These are phyloP conservation scores for Telopea speciosissima DNA, from an alignment of 177 flowering plant species.

Conservation along the genomic window DNA sequence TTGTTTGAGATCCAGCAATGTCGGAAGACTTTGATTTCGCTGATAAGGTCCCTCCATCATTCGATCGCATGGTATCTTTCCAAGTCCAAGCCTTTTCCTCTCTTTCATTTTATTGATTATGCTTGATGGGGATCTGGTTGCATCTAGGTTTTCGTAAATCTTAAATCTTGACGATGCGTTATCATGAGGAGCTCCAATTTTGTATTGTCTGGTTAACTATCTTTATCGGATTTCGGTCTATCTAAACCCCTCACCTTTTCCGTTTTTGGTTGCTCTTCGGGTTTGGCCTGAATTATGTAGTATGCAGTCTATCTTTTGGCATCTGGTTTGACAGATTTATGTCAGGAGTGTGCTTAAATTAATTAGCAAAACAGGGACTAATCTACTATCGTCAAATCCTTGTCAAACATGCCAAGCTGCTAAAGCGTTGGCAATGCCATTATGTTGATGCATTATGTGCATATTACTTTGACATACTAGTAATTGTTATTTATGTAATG, in stretches of 20 bases:
- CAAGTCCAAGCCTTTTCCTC: background rate
- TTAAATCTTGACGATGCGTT: background rate
- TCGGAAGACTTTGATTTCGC: conserved; percentile 19
- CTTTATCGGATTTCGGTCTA: no score
- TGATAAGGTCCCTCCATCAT: conserved; percentile 17
- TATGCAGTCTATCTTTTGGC: no score
- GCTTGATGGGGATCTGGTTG: background rate
- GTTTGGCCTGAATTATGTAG: background rate
- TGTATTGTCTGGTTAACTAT: background rate
- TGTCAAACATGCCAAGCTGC: background rate
- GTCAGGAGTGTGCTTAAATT: background rate
- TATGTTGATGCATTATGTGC: no score
- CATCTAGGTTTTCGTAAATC: background rate
- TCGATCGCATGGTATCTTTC: conserved; percentile 9
- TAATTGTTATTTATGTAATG: no score
- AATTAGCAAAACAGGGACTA: background rate
- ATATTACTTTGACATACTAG: background rate
- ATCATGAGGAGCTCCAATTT: background rate
- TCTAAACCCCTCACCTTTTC: background rate
- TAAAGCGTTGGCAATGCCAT: background rate
- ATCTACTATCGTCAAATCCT: background rate
- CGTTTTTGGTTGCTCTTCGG: background rate
- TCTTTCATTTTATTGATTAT: background rate
- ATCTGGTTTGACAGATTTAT: background rate
- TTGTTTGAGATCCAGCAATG: conserved; percentile 10